phyloP scores from a whole-genome alignment of 495 filamentous ascomycete species.

The Trichoderma erinaceum region DNA sequence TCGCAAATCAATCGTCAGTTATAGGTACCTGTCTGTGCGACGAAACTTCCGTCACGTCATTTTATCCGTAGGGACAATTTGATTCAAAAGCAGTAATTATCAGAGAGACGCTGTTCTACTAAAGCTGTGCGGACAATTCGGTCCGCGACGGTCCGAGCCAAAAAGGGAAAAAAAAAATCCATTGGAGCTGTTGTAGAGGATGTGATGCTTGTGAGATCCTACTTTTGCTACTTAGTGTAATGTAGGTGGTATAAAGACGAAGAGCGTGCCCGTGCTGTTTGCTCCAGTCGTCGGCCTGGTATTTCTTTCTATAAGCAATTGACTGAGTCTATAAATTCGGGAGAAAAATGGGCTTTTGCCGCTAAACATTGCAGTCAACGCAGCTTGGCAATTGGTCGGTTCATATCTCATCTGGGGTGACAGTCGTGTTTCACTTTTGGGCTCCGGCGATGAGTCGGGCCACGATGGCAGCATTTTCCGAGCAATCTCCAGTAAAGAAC shows the following conservation, averaged over 20 bases:
- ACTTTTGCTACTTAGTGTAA: neutral
- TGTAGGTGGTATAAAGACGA: neutral
- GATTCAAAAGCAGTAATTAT: neutral
- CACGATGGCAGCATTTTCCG: neutral
- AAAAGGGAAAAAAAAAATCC: neutral
- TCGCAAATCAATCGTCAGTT: neutral
- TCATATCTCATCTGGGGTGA: too few species aligned
- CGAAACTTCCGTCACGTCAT: neutral
- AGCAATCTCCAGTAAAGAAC: neutral
- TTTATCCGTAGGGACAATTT: neutral
- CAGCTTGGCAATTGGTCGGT: neutral
- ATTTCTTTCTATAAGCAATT: neutral
- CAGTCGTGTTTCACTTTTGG: neutral
- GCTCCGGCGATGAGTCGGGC: slow-evolving; percentile 5
- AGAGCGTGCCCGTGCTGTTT: neutral
- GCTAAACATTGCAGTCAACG: neutral
- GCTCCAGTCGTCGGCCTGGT: neutral
- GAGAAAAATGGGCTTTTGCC: neutral
- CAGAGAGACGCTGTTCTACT: neutral
- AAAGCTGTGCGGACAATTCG: neutral
- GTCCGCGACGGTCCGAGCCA: neutral
- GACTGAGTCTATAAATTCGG: neutral
- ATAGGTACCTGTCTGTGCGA: neutral
- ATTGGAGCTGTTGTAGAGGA: neutral
- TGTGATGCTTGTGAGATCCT: neutral